Percentiles rank a stretch among this genome's conserved stretches.
These are phyloP conservation scores for Annulohypoxylon stygium DNA, from an alignment of 495 filamentous ascomycete species.

Conservation along the genomic window DNA sequence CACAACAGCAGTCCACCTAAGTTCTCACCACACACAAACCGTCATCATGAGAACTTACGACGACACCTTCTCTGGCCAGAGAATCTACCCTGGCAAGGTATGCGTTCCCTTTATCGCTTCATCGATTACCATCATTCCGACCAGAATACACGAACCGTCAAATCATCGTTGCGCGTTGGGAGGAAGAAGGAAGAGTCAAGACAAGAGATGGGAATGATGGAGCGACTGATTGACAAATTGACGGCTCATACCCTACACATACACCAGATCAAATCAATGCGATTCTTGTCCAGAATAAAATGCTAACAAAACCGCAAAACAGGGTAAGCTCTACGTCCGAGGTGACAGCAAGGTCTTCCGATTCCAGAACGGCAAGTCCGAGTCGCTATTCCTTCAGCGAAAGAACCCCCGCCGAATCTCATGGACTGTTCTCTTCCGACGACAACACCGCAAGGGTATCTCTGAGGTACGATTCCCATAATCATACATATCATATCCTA, in stretches of 20 bases:
- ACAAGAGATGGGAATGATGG: slow-evolving; percentile 19
- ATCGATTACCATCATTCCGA: slow-evolving; percentile 11
- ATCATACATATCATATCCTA: slow-evolving; percentile 13
- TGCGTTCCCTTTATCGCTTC: slow-evolving; percentile 49
- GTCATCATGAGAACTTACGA: slow-evolving; percentile 97
- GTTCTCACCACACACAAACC: slow-evolving; percentile 58
- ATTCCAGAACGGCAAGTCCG: slow-evolving; percentile 99
- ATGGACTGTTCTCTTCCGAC: slow-evolving; percentile 97
- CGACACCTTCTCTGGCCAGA: slow-evolving; percentile 96
- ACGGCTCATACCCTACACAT: background rate
- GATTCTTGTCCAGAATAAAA: slow-evolving; percentile 6
- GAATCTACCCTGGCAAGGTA: slow-evolving; percentile 99
- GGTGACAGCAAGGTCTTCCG: slow-evolving; percentile 99
- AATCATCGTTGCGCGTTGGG: background rate
- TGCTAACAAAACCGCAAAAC: slow-evolving; percentile 41
- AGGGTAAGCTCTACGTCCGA: slow-evolving; percentile 99
- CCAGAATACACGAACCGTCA: slow-evolving; percentile 1
- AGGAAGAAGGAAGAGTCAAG: background rate
- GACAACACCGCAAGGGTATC: slow-evolving; percentile 99
- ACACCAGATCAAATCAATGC: background rate
- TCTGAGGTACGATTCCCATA: slow-evolving; percentile 84
- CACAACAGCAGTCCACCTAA: slow-evolving; percentile 48
- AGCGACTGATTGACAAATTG: background rate
- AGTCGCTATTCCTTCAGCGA: slow-evolving; percentile 99
- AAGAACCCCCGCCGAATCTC: slow-evolving; percentile 99